phyloP scores from a whole-genome alignment of 768 basidiomycete genomes.

The Suillus subaureus region DNA sequence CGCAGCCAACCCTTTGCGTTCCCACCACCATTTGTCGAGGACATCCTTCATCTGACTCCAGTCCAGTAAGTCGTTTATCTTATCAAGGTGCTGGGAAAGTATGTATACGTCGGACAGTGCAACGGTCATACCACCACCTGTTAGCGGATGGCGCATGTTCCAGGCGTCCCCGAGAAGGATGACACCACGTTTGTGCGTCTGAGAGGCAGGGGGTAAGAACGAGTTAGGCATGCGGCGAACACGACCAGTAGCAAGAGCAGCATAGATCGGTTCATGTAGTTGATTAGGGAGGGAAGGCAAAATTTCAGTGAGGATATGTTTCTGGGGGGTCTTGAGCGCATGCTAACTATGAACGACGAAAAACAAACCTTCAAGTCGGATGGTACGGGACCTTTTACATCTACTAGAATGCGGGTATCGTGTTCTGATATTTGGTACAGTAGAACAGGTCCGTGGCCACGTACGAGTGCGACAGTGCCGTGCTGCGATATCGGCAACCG shows the following conservation, averaged over 20 bases:
- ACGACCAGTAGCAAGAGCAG: constrained; percentile 76
- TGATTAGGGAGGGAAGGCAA: constrained; percentile 79
- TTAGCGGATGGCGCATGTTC: constrained; percentile 99
- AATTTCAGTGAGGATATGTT: constrained; percentile 70
- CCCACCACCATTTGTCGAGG: constrained; percentile 83
- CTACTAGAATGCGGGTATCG: constrained; percentile 93
- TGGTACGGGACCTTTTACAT: constrained; percentile 84
- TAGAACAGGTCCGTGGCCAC: constrained; percentile 84
- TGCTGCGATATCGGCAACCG: constrained; percentile 72
- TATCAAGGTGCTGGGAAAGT: constrained; percentile 60
- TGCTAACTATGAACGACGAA: background rate
- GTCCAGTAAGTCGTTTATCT: constrained; percentile 44
- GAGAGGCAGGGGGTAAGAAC: constrained; percentile 81
- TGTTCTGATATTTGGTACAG: constrained; percentile 88
- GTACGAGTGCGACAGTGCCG: constrained; percentile 83
- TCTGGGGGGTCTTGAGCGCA: constrained; percentile 38
- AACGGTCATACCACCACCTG: constrained; percentile 98
- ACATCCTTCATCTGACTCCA: constrained; percentile 53
- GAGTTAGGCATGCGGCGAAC: constrained; percentile 95
- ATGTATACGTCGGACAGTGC: constrained; percentile 85
- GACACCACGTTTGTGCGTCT: constrained; percentile 67
- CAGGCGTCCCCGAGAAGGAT: constrained; percentile 93
- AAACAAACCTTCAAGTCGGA: constrained; percentile 68
- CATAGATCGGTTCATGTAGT: constrained; percentile 64
- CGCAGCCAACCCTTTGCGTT: constrained; percentile 76